Base-by-base conservation (phyloP, 148 eudicot species). In the Silene latifolia region DNA sequence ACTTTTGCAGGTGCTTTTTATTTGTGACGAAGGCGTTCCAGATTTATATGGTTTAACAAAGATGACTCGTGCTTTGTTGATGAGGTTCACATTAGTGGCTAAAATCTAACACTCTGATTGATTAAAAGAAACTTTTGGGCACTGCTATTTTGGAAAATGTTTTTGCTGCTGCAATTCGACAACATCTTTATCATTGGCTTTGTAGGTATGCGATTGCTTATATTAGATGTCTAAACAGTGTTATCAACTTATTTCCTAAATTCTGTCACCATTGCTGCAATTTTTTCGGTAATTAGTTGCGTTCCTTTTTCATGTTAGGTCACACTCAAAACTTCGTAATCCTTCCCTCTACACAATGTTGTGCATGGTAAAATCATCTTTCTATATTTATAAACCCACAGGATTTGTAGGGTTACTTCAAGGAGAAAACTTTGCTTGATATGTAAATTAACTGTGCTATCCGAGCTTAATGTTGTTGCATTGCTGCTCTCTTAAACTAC, bases 111-210 rank as follows among this genome's bases (percentile, higher is more conserved):
- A n/a, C n/a, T n/a, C n/a, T n/a, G n/a, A n/a, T n/a, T n/a, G n/a
- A n/a, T n/a, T n/a, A n/a, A n/a, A n/a, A n/a, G n/a, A n/a, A n/a
- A n/a, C n/a, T n/a, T n/a, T n/a, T n/a, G n/a, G n/a, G n/a, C n/a
- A n/a, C n/a, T 27, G n/a, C n/a, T n/a, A n/a, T n/a, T n/a, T n/a
- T n/a, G 35, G 92, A 96, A 74, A 95, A 90, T 86, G 88, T 90
- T 58, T 90, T 86, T 81, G 97, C 98, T 73, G 97, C 92, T 86
- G 93, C 93, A 79, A 79, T 95, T 69, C 78, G 92, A 84, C 93
- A 95, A 84, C 93, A 95, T 88, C 81, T 95, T 66, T 92, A 95
- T 82, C 88, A 97, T 54, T 92, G 98, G 98, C 89, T 95, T 78
- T 92, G 97, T 93, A 95, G 98, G 98, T 92, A 78, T 35, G 39